phyloP scores from a whole-genome alignment of 768 basidiomycete species.

The Naganishia onofrii region DNA sequence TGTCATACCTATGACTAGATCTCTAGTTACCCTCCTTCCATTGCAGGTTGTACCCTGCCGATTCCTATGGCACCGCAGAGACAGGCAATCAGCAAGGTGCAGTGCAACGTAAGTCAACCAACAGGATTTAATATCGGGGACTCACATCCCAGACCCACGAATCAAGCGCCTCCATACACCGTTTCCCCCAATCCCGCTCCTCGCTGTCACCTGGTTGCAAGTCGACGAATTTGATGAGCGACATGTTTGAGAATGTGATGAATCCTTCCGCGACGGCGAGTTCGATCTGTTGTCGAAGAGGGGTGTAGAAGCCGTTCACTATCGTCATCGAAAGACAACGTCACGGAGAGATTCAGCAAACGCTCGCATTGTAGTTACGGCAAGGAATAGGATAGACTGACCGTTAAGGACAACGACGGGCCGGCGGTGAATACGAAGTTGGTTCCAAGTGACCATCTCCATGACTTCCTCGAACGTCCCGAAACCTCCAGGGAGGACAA shows the following conservation, averaged over 20 bases:
- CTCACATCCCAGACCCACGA: slow-evolving; percentile 44
- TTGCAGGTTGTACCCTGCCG: slow-evolving; percentile 28
- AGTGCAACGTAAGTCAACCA: neutral
- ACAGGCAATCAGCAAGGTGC: neutral
- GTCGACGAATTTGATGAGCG: slow-evolving; percentile 71
- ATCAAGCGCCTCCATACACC: slow-evolving; percentile 43
- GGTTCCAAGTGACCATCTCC: slow-evolving; percentile 93
- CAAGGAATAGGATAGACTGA: slow-evolving; percentile 30
- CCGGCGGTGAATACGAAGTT: slow-evolving; percentile 57
- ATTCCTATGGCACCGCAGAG: slow-evolving; percentile 9
- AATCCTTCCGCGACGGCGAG: slow-evolving; percentile 69
- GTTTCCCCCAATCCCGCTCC: slow-evolving; percentile 46
- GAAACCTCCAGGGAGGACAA: slow-evolving; percentile 87
- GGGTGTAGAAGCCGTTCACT: slow-evolving; percentile 75
- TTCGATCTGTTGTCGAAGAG: slow-evolving; percentile 71
- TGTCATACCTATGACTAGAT: too few species aligned
- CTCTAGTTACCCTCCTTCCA: slow-evolving; percentile 13
- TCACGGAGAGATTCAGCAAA: too few species aligned
- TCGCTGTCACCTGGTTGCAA: slow-evolving; percentile 38
- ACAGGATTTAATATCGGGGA: neutral
- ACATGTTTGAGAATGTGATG: slow-evolving; percentile 64
- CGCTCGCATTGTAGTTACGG: too few species aligned
- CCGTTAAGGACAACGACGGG: slow-evolving; percentile 77
- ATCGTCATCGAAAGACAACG: too few species aligned
- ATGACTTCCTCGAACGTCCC: slow-evolving; percentile 94